These are phyloP conservation scores for Amanita exitialis DNA, from an alignment of 768 basidiomycete genomes.

Conservation along the genomic window DNA sequence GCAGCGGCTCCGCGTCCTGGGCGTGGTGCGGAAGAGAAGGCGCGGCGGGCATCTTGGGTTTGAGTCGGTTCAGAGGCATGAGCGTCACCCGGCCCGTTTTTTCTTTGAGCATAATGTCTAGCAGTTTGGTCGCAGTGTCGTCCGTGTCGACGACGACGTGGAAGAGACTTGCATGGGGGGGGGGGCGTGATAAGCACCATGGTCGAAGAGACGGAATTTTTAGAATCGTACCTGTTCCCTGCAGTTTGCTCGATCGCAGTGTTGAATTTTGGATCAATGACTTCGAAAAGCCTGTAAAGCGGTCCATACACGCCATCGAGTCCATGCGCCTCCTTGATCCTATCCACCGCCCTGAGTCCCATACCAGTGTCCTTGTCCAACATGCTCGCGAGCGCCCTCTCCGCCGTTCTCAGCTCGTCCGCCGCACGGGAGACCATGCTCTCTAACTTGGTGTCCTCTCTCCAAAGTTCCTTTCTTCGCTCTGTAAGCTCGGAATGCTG, in stretches of 20 bases:
- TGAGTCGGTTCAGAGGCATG: constrained; percentile 94
- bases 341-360: constrained; percentile 80
- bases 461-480: constrained; percentile 86
- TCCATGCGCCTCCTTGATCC: constrained; percentile 65
- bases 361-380: constrained; percentile 98
- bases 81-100: constrained; percentile 94
- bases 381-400: constrained; percentile 74
- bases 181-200: constrained; percentile 2
- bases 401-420: constrained; percentile 74
- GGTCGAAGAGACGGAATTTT: background rate
- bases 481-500: constrained; percentile 63
- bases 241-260: constrained; percentile 92
- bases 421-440: constrained; percentile 65
- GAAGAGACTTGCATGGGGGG: constrained; percentile 62
- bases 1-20: constrained; percentile 69
- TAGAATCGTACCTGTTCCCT: constrained; percentile 66
- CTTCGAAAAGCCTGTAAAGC: constrained; percentile 86
- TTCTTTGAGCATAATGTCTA: constrained; percentile 90
- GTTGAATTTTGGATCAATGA: constrained; percentile 81
- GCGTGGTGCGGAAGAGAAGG: constrained; percentile 50
- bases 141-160: constrained; percentile 98
- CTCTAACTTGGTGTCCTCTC: constrained; percentile 86
- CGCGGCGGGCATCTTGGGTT: constrained; percentile 42
- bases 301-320: constrained; percentile 89
- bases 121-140: constrained; percentile 82